phyloP scores from a whole-genome alignment of 352 stramenopile genomes.

The Thalassiosira hispida region DNA sequence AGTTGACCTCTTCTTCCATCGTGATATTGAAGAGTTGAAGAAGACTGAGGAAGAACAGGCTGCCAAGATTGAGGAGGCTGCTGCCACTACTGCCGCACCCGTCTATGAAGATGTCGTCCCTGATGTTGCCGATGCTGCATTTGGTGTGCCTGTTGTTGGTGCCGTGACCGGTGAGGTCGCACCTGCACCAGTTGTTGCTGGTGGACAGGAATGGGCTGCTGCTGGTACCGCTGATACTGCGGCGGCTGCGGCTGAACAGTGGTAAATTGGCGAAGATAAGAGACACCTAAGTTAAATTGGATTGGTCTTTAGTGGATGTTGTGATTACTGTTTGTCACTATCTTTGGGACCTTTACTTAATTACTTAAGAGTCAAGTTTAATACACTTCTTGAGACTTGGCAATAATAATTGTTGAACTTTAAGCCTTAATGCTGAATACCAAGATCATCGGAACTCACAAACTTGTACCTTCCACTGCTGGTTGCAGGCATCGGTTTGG shows the following conservation, averaged over 20 bases:
- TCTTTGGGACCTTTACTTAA: too few relatives aligned
- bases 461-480: too few relatives aligned
- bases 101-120: slow-evolving; percentile 57
- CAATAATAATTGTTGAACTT: too few relatives aligned
- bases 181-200: slow-evolving; percentile 1
- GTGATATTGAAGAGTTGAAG: slow-evolving; percentile 99
- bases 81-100: slow-evolving; percentile 35
- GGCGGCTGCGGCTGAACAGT: slow-evolving; percentile 34
- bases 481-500: too few relatives aligned
- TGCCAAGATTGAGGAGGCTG: slow-evolving; percentile 84
- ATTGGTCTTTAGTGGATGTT: not conserved
- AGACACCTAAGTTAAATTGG: not conserved
- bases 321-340: slow-evolving; percentile 2
- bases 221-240: slow-evolving; percentile 36
- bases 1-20: slow-evolving; percentile 99
- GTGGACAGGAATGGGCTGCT: slow-evolving; percentile 36
- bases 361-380: too few relatives aligned
- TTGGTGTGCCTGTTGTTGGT: slow-evolving; percentile 1
- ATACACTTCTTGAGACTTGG: too few relatives aligned
- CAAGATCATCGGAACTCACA: too few relatives aligned
- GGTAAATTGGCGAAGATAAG: slow-evolving; percentile 8
- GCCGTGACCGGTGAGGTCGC: too few relatives aligned
- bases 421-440: too few relatives aligned
- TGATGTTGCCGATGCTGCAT: slow-evolving; percentile 45
- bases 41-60: slow-evolving; percentile 97